A percentile compares a stretch with the other conserved stretches of the same genome.
These are phyloP conservation scores for Aspergillus biplanus DNA, from an alignment of 495 filamentous ascomycete genomes.

Conservation along the genomic window DNA sequence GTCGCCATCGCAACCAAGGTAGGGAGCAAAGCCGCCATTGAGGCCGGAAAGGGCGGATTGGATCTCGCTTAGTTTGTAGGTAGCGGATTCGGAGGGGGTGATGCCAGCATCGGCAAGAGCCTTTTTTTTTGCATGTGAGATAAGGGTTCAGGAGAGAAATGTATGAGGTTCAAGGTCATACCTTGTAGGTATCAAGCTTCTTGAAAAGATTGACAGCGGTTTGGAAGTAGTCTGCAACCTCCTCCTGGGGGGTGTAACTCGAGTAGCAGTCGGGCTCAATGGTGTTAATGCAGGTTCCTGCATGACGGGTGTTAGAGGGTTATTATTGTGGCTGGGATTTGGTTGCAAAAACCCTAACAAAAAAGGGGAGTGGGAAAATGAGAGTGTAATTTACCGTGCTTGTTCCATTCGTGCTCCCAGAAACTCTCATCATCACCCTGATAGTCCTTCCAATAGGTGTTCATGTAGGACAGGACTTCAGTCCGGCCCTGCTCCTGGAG, in stretches of 20 bases:
- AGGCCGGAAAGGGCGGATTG: slow-evolving; percentile 59
- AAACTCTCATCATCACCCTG: slow-evolving; percentile 58
- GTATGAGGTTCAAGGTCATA: slow-evolving; percentile 27
- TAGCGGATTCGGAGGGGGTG: slow-evolving; percentile 58
- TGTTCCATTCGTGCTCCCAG: slow-evolving; percentile 83
- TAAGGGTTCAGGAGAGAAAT: not conserved
- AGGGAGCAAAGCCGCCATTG: slow-evolving; percentile 60
- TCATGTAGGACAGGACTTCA: slow-evolving; percentile 69
- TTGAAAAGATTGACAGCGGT: slow-evolving; percentile 64
- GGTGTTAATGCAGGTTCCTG: slow-evolving; percentile 57
- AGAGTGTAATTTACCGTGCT: slow-evolving; percentile 56
- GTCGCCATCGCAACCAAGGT: slow-evolving; percentile 62
- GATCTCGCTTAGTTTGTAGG: slow-evolving; percentile 65
- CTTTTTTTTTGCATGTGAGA: slow-evolving; percentile 3
- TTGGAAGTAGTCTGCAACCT: slow-evolving; percentile 62
- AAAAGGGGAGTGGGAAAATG: not conserved
- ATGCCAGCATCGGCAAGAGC: slow-evolving; percentile 67
- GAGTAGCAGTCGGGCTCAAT: slow-evolving; percentile 75
- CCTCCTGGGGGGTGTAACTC: slow-evolving; percentile 60
- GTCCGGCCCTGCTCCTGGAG: slow-evolving; percentile 58
- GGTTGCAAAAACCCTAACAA: not conserved
- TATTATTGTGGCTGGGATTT: not conserved
- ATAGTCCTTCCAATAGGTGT: slow-evolving; percentile 63
- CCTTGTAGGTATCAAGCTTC: slow-evolving; percentile 61
- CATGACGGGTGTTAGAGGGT: not conserved